phyloP scores from a whole-genome alignment of 2,329 filamentous ascomycete genomes.

The Exserohilum rostratum region DNA sequence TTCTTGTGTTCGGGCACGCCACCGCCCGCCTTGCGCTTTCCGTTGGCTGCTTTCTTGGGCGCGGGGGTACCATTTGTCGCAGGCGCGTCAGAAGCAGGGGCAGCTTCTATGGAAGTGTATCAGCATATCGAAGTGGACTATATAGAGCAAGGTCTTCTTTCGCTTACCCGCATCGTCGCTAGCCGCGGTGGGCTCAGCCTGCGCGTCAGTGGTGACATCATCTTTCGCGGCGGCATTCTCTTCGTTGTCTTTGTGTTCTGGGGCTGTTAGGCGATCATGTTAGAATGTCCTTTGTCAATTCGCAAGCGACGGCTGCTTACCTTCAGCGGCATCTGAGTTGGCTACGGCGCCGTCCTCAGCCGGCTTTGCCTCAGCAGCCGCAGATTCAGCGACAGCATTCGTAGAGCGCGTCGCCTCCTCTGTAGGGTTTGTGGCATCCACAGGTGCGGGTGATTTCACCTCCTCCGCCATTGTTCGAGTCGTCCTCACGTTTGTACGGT shows the following conservation, averaged over 20 bases:
- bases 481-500: constrained; percentile 42
- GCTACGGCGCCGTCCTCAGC: constrained; percentile 38
- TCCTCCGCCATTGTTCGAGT: constrained; percentile 47
- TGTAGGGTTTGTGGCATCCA: constrained; percentile 34
- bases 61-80: constrained; percentile 59
- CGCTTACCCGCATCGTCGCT: constrained; percentile 35
- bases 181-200: constrained; percentile 26
- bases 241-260: constrained; percentile 25
- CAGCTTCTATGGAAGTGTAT: constrained; percentile 35
- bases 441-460: constrained; percentile 33
- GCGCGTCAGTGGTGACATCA: constrained; percentile 34
- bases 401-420: constrained; percentile 41
- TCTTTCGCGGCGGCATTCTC: constrained; percentile 24
- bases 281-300: constrained; percentile 16
- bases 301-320: constrained; percentile 25
- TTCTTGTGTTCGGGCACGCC: constrained; percentile 73
- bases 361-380: constrained; percentile 37
- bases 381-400: constrained; percentile 35
- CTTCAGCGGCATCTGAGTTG: constrained; percentile 36
- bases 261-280: constrained; percentile 28
- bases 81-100: constrained; percentile 45
- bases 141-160: neutral
- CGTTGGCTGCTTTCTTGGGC: constrained; percentile 38
- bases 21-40: constrained; percentile 73
- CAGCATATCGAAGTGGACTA: constrained; percentile 13